A percentile compares a stretch with the other conserved stretches of the same genome.
Conservation (phyloP, 192 early-diverging fungal species). For the Linnemannia exigua region DNA sequence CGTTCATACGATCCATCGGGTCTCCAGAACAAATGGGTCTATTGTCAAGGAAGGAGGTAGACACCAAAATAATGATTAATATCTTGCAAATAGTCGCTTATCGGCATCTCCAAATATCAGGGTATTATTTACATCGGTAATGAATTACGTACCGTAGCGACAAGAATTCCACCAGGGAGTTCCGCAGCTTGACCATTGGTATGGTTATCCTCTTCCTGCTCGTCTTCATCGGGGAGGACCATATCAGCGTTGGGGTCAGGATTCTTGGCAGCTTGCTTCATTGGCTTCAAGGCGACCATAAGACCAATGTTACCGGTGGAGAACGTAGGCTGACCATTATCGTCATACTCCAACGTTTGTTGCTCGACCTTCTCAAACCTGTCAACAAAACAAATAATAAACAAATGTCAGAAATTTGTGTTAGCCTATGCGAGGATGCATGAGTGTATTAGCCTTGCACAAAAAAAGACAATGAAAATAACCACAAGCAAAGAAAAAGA, state of each 20-base stretch:
- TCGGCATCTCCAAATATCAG: too few species aligned
- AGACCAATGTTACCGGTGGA: conserved; percentile 50
- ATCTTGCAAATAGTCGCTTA: too few species aligned
- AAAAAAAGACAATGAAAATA: background rate
- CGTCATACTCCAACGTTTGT: conserved; percentile 42
- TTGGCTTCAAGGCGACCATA: conserved; percentile 47
- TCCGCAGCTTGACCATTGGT: background rate
- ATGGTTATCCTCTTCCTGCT: background rate
- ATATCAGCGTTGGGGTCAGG: conserved; percentile 55
- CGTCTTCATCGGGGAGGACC: conserved; percentile 40
- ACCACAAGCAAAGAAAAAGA: too few species aligned
- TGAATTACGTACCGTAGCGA: conserved; percentile 35
- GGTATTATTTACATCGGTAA: background rate
- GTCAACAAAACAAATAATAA: background rate
- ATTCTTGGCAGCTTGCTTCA: conserved; percentile 22
- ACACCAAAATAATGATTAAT: background rate
- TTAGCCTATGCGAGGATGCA: background rate
- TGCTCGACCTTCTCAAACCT: conserved; percentile 53
- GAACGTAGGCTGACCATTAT: conserved; percentile 49
- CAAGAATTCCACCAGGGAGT: conserved; percentile 40
- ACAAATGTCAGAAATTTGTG: background rate
- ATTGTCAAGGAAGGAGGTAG: background rate
- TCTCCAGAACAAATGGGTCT: conserved; percentile 58
- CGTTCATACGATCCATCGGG: conserved; percentile 57
- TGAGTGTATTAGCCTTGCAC: background rate